A percentile compares a stretch with the other conserved stretches of the same genome.
phyloP scores from a whole-genome alignment of 176 grass and related monocot species.

The Musa itinerans region DNA sequence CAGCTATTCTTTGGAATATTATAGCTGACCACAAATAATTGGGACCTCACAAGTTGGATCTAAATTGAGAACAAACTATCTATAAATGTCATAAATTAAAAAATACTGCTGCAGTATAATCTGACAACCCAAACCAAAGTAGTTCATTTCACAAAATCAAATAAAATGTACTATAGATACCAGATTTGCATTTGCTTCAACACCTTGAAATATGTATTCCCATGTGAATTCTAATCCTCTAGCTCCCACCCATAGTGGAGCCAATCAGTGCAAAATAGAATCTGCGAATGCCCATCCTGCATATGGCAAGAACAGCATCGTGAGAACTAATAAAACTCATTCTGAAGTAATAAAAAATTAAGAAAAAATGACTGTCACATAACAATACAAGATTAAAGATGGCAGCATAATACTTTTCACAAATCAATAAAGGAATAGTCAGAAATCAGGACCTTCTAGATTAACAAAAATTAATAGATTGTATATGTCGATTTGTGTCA shows the following conservation, averaged over 20 bases:
- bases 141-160: not conserved
- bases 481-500: too few species aligned
- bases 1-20: not conserved
- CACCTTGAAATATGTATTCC: constrained; percentile 93
- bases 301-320: constrained; percentile 12
- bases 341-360: too few species aligned
- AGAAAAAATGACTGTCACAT: too few species aligned
- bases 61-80: not conserved
- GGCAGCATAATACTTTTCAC: too few species aligned
- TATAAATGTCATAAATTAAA: not conserved
- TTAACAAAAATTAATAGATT: too few species aligned
- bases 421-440: too few species aligned
- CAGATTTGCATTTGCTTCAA: constrained; percentile 96
- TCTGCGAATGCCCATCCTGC: constrained; percentile 98
- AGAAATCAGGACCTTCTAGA: too few species aligned
- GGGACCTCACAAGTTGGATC: not conserved
- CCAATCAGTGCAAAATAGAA: constrained; percentile 78
- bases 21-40: not conserved
- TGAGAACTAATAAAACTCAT: not conserved
- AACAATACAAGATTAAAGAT: too few species aligned
- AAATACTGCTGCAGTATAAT: not conserved
- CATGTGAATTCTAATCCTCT: constrained; percentile 95
- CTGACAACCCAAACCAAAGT: not conserved
- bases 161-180: constrained; percentile 27
- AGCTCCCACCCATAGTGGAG: constrained; percentile 95